Evolutionary conservation across 2,329 filamentous ascomycete genomes (phyloP).

Genomic region (Pseudophaeomoniella oleicola): DNA sequence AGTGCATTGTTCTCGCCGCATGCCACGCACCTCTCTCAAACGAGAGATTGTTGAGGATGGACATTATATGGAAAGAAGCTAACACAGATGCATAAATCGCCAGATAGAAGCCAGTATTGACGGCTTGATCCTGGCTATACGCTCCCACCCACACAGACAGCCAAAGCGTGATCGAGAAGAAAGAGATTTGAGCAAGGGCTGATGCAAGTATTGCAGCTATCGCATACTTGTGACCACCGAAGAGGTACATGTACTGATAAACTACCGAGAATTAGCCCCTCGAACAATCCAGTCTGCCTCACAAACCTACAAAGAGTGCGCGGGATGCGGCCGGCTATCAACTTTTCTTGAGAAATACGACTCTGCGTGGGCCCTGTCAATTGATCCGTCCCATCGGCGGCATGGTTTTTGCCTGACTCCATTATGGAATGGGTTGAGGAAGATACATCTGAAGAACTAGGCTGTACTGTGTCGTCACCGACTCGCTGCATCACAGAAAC

Average conservation of each 20-base stretch:
- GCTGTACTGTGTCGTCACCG: no score
- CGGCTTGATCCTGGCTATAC: constrained; percentile 9
- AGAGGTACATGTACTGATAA: constrained; percentile 14
- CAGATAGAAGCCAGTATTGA: constrained; percentile 30
- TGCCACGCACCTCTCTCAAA: constrained; percentile 43
- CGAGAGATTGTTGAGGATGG: constrained; percentile 15
- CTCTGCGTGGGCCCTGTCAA: not conserved
- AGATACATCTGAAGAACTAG: no score
- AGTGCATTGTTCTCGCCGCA: constrained; percentile 39
- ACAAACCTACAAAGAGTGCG: not conserved
- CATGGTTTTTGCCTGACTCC: not conserved
- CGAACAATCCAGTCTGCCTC: no score
- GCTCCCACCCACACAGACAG: constrained; percentile 16
- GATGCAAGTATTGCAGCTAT: constrained; percentile 9
- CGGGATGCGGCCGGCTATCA: not conserved
- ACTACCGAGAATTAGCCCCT: no score
- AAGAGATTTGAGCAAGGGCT: constrained; percentile 12
- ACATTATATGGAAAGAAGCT: constrained; percentile 16
- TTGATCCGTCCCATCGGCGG: not conserved
- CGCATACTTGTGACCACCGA: constrained; percentile 13
- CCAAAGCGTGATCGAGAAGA: constrained; percentile 16
- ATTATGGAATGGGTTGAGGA: no score
- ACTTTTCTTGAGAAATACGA: not conserved
- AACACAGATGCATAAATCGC: constrained; percentile 36
- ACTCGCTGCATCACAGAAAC: no score